Evolutionary conservation across 495 filamentous ascomycete species (phyloP), one percentile per base, ranked within the genome.

Genomic region (Penicillium atrosanguineum): DNA sequence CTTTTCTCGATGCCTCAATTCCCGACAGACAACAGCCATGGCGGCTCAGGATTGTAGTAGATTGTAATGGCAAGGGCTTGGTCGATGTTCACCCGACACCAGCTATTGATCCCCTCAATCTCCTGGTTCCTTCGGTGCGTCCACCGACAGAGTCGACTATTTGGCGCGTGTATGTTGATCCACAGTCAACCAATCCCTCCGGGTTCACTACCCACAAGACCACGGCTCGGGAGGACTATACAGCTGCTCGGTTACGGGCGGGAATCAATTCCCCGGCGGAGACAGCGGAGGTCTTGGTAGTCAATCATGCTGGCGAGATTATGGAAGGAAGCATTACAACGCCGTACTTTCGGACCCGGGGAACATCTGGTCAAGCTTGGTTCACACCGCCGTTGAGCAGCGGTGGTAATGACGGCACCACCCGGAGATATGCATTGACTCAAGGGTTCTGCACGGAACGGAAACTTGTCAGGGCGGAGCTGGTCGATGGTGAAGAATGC

Each of bases 311-410:
- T 20, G 79, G 80, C 2, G 82, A 90, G 49, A 69, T 95, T 8
- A 95, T 95, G 86, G 94, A 98, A 64, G 90, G 90, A 16, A 91
- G 85, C 57, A 80, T 87, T 25, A 89, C 87, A 2, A 94, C 85
- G 12, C 82, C 88, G 1, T 95, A 90, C 65, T 88, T 97, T 57
- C 86, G 80, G 76, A 79, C 86, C 43, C 70, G 55, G 12, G 14
- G 34, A 15, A 18, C 37, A 7, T 43, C 37, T 11, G 51, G 18
- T 19, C 42, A 61, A 19, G 53, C 55, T 39, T 78, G 75, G 75
- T 55, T 73, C 29, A 76, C 75, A 16, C 75, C 75, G 8, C 70
- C 69, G 29, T 62, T 72, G 46, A 65, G 61, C 40, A 81, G 81
- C 56, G 93, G 92, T 42, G 93, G 94, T 1, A 89, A 94, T 63